phyloP scores from a whole-genome alignment of 441 rosid species.

The Brassica hybrid region DNA sequence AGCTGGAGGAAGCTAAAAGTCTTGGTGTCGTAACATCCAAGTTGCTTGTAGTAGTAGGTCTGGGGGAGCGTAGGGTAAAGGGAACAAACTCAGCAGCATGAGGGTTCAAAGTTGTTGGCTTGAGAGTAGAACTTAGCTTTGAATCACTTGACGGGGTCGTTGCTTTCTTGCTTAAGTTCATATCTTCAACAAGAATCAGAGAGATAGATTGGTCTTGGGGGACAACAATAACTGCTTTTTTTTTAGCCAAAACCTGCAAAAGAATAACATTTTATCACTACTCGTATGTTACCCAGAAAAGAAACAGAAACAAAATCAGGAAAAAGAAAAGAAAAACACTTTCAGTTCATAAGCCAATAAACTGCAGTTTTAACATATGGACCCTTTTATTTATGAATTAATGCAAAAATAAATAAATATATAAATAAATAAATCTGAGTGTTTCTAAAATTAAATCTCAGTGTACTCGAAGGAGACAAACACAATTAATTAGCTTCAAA shows the following conservation, averaged over 20 bases:
- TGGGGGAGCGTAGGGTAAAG: slow-evolving; percentile 65
- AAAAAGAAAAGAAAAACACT: not conserved
- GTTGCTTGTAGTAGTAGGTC: slow-evolving; percentile 39
- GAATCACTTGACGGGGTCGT: slow-evolving; percentile 56
- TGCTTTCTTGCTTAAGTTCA: slow-evolving; percentile 88
- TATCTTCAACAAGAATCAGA: slow-evolving; percentile 46
- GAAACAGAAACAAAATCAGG: slow-evolving; percentile 30
- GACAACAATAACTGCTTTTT: not conserved
- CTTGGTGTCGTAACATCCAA: slow-evolving; percentile 52
- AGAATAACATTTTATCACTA: slow-evolving; percentile 23
- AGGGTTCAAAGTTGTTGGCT: slow-evolving; percentile 80
- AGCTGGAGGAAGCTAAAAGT: slow-evolving; percentile 55
- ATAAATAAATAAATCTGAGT: too few species aligned
- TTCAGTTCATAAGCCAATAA: not conserved
- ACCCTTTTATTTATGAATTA: too few species aligned
- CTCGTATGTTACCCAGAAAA: slow-evolving; percentile 4
- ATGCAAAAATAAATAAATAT: too few species aligned
- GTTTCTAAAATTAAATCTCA: too few species aligned
- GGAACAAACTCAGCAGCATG: slow-evolving; percentile 97
- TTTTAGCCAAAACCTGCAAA: slow-evolving; percentile 80
- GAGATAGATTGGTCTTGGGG: not conserved
- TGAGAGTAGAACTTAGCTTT: slow-evolving; percentile 57
- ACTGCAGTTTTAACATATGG: not conserved
- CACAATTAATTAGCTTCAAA: too few species aligned
- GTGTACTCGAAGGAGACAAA: too few species aligned